phyloP scores from a whole-genome alignment of 2,329 filamentous ascomycete species.

The Ampelomyces quisqualis region DNA sequence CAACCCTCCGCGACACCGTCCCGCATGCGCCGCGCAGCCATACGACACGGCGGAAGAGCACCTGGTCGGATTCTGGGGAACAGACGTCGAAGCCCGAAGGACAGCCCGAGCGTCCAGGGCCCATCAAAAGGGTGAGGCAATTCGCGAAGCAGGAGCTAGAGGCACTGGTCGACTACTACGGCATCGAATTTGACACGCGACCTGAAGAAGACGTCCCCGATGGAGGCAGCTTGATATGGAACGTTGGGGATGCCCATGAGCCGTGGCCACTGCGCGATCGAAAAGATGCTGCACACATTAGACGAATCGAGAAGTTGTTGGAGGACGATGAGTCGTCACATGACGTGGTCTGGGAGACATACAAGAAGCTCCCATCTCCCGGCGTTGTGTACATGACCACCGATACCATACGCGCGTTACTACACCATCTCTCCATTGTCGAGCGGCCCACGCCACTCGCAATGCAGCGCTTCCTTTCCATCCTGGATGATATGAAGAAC shows the following conservation, averaged over 20 bases:
- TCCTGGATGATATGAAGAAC: constrained; percentile 79
- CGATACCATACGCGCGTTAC: constrained; percentile 60
- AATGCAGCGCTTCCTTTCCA: constrained; percentile 79
- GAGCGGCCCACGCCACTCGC: constrained; percentile 53
- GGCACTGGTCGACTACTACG: constrained; percentile 53
- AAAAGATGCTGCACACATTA: constrained; percentile 40
- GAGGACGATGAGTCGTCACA: constrained; percentile 47
- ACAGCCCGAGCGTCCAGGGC: constrained; percentile 10
- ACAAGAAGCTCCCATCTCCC: constrained; percentile 55
- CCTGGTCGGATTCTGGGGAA: constrained; percentile 5
- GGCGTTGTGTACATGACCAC: constrained; percentile 54
- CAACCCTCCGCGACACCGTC: constrained; percentile 13
- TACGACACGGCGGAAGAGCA: constrained; percentile 22
- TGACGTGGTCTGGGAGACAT: constrained; percentile 55
- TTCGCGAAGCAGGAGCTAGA: constrained; percentile 48
- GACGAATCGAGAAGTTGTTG: constrained; percentile 43
- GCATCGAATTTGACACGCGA: constrained; percentile 25
- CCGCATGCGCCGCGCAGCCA: constrained; percentile 8
- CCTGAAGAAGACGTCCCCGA: constrained; percentile 38
- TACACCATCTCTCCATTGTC: constrained; percentile 68
- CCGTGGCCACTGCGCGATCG: constrained; percentile 37
- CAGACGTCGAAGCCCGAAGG: constrained; percentile 11
- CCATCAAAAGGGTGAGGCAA: constrained; percentile 29
- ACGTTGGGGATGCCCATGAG: constrained; percentile 35
- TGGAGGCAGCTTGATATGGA: constrained; percentile 31